Evolutionary conservation across 129 eudicot species (phyloP).

Genomic region (Helianthus annuus): DNA sequence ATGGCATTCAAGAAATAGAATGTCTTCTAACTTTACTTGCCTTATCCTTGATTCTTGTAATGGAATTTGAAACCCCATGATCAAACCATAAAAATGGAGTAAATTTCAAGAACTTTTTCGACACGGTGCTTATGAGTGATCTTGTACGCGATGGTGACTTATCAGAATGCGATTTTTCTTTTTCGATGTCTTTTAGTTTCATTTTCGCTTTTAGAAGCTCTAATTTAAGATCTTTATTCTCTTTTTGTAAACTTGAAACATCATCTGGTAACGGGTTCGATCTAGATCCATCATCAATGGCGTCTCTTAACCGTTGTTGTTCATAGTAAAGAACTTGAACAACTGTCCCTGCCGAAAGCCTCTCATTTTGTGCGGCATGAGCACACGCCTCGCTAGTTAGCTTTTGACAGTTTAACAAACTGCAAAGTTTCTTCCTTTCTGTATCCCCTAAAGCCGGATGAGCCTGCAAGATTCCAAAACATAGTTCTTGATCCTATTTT

Average conservation of each 20-base stretch:
- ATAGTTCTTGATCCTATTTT: neutral
- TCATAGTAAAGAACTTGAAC: conserved; percentile 91
- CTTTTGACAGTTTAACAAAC: conserved; percentile 83
- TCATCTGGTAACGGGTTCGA: conserved; percentile 36
- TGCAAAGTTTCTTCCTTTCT: conserved; percentile 81
- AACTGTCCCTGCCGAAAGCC: conserved; percentile 74
- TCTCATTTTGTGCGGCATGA: conserved; percentile 83
- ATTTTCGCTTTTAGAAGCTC: conserved; percentile 72
- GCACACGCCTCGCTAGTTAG: conserved; percentile 79
- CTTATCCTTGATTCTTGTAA: conserved; percentile 44
- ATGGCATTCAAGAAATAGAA: conserved; percentile 45
- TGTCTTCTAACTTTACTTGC: conserved; percentile 63
- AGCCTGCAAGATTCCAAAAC: conserved; percentile 52
- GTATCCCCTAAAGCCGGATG: conserved; percentile 69
- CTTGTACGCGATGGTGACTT: conserved; percentile 57
- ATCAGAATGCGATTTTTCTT: conserved; percentile 36
- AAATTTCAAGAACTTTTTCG: conserved; percentile 62
- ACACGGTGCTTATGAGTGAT: conserved; percentile 64
- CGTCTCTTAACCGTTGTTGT: conserved; percentile 71
- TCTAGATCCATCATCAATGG: conserved; percentile 36
- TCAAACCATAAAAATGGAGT: conserved; percentile 44
- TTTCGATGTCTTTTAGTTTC: conserved; percentile 57
- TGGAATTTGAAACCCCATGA: conserved; percentile 45
- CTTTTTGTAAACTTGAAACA: conserved; percentile 48
- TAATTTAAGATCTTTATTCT: conserved; percentile 79